Evolutionary conservation across 2,329 filamentous ascomycete genomes (phyloP), one percentile per base, ranked within the genome.

Genomic region (Trichoderma gracile): DNA sequence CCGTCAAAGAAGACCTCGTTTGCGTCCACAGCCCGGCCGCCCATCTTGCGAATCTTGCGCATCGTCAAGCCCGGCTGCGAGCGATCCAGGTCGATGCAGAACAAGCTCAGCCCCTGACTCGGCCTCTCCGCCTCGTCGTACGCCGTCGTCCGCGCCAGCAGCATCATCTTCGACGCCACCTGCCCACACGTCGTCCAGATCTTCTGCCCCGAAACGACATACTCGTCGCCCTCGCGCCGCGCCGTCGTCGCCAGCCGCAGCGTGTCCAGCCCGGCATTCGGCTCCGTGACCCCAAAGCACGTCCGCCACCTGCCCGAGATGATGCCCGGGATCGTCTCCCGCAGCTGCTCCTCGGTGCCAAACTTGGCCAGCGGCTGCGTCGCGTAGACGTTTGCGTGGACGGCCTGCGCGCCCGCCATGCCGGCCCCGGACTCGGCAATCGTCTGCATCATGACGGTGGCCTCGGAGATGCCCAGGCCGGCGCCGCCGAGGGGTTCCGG

Each of bases 151-250:
- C 92, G 85, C 0, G 91, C 91, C 0, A 96, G 82, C 0, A 96
- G 81, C 4, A 96, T 88, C 91, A 96, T 96, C 71, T 92, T 91
- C 4, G 83, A 82, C 0, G 92, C 91, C 0, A 94, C 89, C 73
- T 96, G 91, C 0, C 92, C 92, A 60, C 87, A 93, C 0, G 91
- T 91, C 62, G 95, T 96, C 92, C 92, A 96, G 62, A 94, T 93
- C 78, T 96, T 96, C 73, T 94, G 90, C 0, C 92, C 91, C 0
- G 85, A 85, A 12, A 96, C 82, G 1, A 78, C 80, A 73, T 93
- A 96, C 4, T 79, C 82, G 15, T 84, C 84, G 21, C 86, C 84
- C 3, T 67, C 63, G 43, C 74, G 71, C 68, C 75, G 82, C 0
- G 91, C 91, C 6, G 78, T 77, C 0, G 91, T 94, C 45, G 81